These are phyloP conservation scores for Cladosporium sp. DNA, from an alignment of 2,329 filamentous ascomycete species.

Conservation along the genomic window DNA sequence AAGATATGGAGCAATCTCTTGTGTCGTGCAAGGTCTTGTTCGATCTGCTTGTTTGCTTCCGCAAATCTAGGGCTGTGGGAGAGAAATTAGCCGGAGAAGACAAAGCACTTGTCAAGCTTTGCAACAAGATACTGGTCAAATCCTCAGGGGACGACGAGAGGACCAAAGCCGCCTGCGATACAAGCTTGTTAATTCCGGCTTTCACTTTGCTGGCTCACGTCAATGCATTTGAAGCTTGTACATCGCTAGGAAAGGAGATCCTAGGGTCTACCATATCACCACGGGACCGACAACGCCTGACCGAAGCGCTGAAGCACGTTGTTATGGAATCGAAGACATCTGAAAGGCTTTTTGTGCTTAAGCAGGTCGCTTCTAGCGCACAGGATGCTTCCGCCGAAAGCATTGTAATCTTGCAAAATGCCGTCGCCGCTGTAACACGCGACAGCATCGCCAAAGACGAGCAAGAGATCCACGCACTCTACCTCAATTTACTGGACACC, in stretches of 20 bases:
- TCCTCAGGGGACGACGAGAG: not conserved
- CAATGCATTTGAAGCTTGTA: slow-evolving; percentile 5
- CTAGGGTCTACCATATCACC: not conserved
- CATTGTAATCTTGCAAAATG: slow-evolving; percentile 1
- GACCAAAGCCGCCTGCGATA: not conserved
- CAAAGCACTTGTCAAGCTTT: not conserved
- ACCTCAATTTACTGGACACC: not conserved
- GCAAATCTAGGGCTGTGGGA: not conserved
- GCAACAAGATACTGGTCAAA: not conserved
- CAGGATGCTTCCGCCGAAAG: not conserved
- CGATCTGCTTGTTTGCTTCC: slow-evolving; percentile 2
- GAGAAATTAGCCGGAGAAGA: not conserved
- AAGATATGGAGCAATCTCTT: not conserved
- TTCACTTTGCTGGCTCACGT: slow-evolving; percentile 7
- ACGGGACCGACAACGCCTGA: not conserved
- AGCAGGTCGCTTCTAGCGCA: not conserved
- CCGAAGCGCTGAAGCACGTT: slow-evolving; percentile 1
- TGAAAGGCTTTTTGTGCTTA: not conserved
- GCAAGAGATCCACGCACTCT: not conserved
- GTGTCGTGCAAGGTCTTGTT: not conserved
- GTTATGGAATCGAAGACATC: not conserved
- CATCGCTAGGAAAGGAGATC: slow-evolving; percentile 1
- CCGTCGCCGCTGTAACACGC: not conserved
- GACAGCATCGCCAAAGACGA: slow-evolving; percentile 4
- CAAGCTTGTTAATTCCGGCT: not conserved